These are phyloP conservation scores for Pseudogymnoascus sp. DNA, from an alignment of 2,329 filamentous ascomycete species.

Conservation along the genomic window DNA sequence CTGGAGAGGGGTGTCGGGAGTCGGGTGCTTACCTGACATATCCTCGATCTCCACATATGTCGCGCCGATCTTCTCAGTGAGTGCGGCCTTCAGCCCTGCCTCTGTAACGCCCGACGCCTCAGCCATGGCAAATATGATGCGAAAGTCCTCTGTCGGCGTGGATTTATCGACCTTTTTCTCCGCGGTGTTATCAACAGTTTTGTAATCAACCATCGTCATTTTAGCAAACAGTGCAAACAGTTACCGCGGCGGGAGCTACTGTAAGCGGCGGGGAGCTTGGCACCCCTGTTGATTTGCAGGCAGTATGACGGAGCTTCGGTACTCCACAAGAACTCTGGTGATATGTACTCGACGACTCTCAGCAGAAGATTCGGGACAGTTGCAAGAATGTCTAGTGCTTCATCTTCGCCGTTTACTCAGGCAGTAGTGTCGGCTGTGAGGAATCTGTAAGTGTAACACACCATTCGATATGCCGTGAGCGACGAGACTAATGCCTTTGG, in stretches of 20 bases:
- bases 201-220: slow-evolving; percentile 33
- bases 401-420: slow-evolving; percentile 42
- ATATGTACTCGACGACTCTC: not conserved
- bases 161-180: slow-evolving; percentile 19
- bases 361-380: slow-evolving; percentile 9
- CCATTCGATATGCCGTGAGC: not conserved
- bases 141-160: slow-evolving; percentile 13
- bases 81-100: slow-evolving; percentile 57
- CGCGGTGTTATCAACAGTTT: slow-evolving; percentile 5
- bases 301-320: slow-evolving; percentile 2
- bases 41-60: slow-evolving; percentile 82
- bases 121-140: slow-evolving; percentile 38
- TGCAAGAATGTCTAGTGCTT: slow-evolving; percentile 18
- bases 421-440: slow-evolving; percentile 72
- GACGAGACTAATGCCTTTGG: slow-evolving; percentile 15
- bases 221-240: slow-evolving; percentile 29
- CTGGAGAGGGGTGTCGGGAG: slow-evolving; percentile 12
- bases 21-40: slow-evolving; percentile 64
- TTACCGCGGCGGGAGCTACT: not conserved
- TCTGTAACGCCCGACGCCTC: slow-evolving; percentile 61
- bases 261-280: slow-evolving; percentile 7
- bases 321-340: not conserved
- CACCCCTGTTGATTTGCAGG: not conserved
- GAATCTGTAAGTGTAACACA: slow-evolving; percentile 52
- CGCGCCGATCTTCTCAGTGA: slow-evolving; percentile 63